These are phyloP conservation scores for Purpureocillium lavendulum DNA, from an alignment of 2,329 filamentous ascomycete genomes.

Conservation along the genomic window DNA sequence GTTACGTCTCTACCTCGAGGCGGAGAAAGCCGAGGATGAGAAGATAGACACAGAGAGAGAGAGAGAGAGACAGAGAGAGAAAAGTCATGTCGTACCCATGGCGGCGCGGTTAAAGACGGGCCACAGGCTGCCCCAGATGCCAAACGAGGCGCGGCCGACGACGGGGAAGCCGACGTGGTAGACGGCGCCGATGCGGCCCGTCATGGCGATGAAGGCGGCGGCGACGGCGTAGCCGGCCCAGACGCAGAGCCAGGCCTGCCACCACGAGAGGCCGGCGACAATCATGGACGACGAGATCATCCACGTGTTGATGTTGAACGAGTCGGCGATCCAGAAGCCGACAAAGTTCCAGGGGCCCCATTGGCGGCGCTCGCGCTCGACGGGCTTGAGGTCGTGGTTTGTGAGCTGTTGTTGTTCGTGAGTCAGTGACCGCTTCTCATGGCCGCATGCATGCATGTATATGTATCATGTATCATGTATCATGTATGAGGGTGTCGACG, in stretches of 20 bases:
- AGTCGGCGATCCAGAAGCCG: slow-evolving; percentile 78
- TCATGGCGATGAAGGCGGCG: slow-evolving; percentile 65
- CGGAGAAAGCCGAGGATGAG: background rate
- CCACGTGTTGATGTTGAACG: slow-evolving; percentile 88
- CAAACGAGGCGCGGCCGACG: slow-evolving; percentile 68
- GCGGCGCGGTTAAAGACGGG: slow-evolving; percentile 83
- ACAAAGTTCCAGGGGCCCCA: slow-evolving; percentile 88
- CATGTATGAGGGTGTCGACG: too few relatives aligned
- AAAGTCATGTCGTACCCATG: slow-evolving; percentile 42
- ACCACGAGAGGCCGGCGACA: slow-evolving; percentile 72
- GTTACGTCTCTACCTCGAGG: too few relatives aligned
- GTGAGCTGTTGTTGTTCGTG: slow-evolving; percentile 50
- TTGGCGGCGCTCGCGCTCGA: slow-evolving; percentile 70
- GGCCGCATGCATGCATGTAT: too few relatives aligned
- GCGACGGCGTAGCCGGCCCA: slow-evolving; percentile 80
- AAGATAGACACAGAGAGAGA: background rate
- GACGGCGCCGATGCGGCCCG: slow-evolving; percentile 73
- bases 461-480: too few relatives aligned
- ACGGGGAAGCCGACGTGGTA: slow-evolving; percentile 91
- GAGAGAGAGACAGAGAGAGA: background rate
- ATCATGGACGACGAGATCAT: slow-evolving; percentile 88
- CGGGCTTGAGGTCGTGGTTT: slow-evolving; percentile 74
- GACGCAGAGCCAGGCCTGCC: slow-evolving; percentile 85
- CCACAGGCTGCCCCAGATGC: slow-evolving; percentile 85
- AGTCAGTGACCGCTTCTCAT: too few relatives aligned